These are phyloP conservation scores for Marchantia paleacea DNA, from an alignment of 225 moss, liverwort and hornwort species.

Conservation along the genomic window DNA sequence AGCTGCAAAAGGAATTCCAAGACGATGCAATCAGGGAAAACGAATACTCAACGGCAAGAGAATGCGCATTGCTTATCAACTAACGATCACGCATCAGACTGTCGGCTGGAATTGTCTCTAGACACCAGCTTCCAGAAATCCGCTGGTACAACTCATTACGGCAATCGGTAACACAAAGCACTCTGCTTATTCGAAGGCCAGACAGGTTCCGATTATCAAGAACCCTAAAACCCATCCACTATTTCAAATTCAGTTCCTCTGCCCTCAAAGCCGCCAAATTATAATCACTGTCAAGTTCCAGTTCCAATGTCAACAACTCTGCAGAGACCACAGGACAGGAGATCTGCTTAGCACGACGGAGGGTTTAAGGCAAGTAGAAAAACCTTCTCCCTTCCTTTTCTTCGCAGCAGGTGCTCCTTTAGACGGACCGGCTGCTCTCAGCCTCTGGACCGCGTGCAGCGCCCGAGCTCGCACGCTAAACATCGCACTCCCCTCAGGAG, in stretches of 20 bases:
- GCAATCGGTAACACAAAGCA: too few species aligned
- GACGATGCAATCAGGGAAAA: background rate
- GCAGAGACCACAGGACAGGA: too few species aligned
- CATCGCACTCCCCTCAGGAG: constrained; percentile 27
- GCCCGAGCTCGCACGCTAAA: constrained; percentile 58
- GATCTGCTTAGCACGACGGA: too few species aligned
- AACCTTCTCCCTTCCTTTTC: constrained; percentile 58
- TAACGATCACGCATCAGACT: too few species aligned
- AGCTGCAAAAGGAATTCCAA: constrained; percentile 20
- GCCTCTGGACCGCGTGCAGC: constrained; percentile 51
- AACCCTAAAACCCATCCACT: background rate
- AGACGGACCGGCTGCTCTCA: constrained; percentile 66
- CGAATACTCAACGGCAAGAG: background rate
- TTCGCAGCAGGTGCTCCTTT: constrained; percentile 64
- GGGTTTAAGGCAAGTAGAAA: background rate
- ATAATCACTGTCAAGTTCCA: too few species aligned
- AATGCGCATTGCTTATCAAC: background rate
- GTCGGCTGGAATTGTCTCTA: background rate
- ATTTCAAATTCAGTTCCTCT: background rate
- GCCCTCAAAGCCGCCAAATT: too few species aligned
- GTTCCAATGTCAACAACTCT: too few species aligned
- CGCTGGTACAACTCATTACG: too few species aligned
- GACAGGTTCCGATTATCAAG: background rate
- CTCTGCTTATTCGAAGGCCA: too few species aligned
- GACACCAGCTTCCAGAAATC: too few species aligned